A percentile compares a stretch with the other conserved stretches of the same genome.
Evolutionary conservation across 1,284 basidiomycete species (phyloP).

Genomic region (Mycosarcoma mackinlayi): DNA sequence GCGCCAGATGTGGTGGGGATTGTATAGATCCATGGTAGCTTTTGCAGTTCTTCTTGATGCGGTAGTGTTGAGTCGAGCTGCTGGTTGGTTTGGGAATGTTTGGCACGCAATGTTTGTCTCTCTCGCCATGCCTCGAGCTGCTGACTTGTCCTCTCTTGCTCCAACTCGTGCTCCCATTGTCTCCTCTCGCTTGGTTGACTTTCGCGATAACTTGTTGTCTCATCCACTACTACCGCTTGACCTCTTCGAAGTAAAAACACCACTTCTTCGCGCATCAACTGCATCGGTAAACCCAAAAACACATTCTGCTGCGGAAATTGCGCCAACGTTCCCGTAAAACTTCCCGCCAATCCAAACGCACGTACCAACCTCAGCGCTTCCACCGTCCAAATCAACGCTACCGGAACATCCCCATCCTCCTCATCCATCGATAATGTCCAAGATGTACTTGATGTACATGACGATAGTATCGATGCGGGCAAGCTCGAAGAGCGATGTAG

Average conservation of each 20-base stretch:
- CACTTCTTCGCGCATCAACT: conserved; percentile 91
- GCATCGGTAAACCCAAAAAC: conserved; percentile 88
- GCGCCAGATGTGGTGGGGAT: conserved; percentile 24
- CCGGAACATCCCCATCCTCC: too few relatives aligned
- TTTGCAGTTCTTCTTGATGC: conserved; percentile 1
- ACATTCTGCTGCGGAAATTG: conserved; percentile 96
- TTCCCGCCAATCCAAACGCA: conserved; percentile 83
- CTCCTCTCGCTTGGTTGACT: neutral
- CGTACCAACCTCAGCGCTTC: conserved; percentile 26
- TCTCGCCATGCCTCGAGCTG: conserved; percentile 68
- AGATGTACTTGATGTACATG: too few relatives aligned
- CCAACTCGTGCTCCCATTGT: conserved; percentile 56
- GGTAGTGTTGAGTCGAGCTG: too few relatives aligned
- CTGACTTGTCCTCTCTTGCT: conserved; percentile 71
- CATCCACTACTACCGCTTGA: conserved; percentile 67
- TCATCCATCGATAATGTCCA: too few relatives aligned
- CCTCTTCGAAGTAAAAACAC: conserved; percentile 84
- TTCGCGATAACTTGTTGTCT: conserved; percentile 12
- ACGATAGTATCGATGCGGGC: neutral
- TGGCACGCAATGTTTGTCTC: conserved; percentile 68
- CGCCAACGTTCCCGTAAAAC: conserved; percentile 88
- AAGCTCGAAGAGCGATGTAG: conserved; percentile 17
- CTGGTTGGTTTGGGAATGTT: conserved; percentile 35
- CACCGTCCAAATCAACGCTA: conserved; percentile 45
- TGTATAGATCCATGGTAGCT: conserved; percentile 34